Conservation (phyloP, 148 eudicot species). For the Rheum nobile region DNA sequence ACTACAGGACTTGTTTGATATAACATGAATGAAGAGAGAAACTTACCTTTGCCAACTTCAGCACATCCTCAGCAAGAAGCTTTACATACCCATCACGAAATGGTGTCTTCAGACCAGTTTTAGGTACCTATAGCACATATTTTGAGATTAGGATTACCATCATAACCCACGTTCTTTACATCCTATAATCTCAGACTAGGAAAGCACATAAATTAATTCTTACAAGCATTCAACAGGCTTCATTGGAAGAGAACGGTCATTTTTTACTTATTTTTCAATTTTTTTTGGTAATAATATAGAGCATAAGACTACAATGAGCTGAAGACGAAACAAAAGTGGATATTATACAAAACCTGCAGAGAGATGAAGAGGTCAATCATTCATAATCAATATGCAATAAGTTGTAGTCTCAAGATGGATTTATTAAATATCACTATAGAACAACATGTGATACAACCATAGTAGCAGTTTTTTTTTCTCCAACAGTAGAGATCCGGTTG, state of each 20-base stretch:
- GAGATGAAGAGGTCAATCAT: no score
- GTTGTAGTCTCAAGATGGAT: not conserved
- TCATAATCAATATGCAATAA: no score
- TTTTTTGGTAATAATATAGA: not conserved
- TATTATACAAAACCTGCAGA: no score
- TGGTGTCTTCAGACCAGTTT: constrained; percentile 81
- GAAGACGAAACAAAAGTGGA: not conserved
- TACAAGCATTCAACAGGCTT: not conserved
- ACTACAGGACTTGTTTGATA: no score
- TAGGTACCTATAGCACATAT: constrained; percentile 52
- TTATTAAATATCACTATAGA: not conserved
- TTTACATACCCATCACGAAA: constrained; percentile 88
- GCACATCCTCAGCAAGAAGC: constrained; percentile 81
- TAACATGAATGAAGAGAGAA: no score
- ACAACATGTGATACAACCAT: not conserved
- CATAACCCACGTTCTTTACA: not conserved
- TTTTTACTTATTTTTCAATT: not conserved
- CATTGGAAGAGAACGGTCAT: not conserved
- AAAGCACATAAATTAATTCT: no score
- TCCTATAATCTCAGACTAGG: not conserved
- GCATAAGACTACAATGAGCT: not conserved
- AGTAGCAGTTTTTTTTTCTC: not conserved
- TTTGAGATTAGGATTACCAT: not conserved
- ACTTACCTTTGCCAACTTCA: constrained; percentile 74
- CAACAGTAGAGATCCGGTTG: not conserved